Base-by-base conservation (phyloP, 2,329 filamentous ascomycete genomes). In the Coniochaeta hoffmannii region DNA sequence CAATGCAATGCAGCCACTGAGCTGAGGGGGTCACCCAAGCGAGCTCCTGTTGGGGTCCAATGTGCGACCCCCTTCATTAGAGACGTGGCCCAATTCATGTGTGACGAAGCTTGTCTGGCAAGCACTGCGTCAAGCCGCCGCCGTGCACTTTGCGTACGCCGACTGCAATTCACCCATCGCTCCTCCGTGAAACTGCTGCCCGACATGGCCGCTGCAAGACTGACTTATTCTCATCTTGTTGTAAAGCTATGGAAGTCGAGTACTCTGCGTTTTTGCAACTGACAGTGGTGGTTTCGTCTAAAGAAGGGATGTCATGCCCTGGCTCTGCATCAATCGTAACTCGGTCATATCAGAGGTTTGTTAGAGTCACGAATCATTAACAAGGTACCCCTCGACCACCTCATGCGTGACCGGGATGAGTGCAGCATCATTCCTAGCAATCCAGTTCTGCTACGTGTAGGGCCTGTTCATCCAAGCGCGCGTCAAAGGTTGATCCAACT, bases 381-480 rank as follows among this genome's bases (percentile, higher is more conserved):
- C n/a, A n/a, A n/a, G n/a, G n/a, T n/a, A n/a, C n/a, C n/a, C n/a
- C n/a, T n/a, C n/a, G n/a, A n/a, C n/a, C n/a, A 32, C 30, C 12
- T 6, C 41, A 46, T 28, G 24, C 19, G 6, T 5, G 41, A 46
- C 19, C 41, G 7, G n/a, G 41, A 32, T 17, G 9, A 50, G 26
- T 32, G 49, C n/a, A 32, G 28, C 19, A 24, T n/a, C n/a, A n/a
- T n/a, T n/a, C n/a, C n/a, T n/a, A n/a, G n/a, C n/a, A n/a, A n/a
- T n/a, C n/a, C n/a, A n/a, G n/a, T n/a, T n/a, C n/a, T 28, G 17
- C 41, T 46, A n/a, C 36, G 8, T 46, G 24, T 15, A 15, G 17
- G 14, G 44, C 24, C 44, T 4, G 31, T 28, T 53, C 24, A 28
- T n/a, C 50, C 50, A 53, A 53, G 50, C 50, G 50, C 50, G 50